Evolutionary conservation across 2,329 filamentous ascomycete species (phyloP).

Genomic region (Nemania sp.): DNA sequence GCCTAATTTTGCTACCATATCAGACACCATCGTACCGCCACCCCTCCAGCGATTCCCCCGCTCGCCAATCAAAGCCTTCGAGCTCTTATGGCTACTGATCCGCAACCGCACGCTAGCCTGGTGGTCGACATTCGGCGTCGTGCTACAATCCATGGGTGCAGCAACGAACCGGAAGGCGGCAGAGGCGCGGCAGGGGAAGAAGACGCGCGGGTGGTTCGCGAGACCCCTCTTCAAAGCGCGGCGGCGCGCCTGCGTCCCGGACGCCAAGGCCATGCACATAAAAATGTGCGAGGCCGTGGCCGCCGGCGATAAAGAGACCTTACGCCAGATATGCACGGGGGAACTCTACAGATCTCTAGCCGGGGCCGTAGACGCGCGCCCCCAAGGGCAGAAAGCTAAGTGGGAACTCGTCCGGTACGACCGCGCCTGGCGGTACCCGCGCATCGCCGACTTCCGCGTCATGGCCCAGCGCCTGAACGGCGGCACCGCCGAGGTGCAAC

Average conservation of each 20-base stretch:
- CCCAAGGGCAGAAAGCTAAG: constrained; percentile 46
- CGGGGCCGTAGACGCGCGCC: constrained; percentile 57
- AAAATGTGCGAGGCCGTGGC: constrained; percentile 66
- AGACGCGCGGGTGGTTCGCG: too few species aligned
- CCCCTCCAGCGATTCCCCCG: constrained; percentile 36
- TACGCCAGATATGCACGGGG: constrained; percentile 57
- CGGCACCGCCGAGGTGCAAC: constrained; percentile 41
- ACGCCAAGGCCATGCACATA: constrained; percentile 62
- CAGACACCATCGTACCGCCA: constrained; percentile 37
- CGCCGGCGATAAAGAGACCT: constrained; percentile 53
- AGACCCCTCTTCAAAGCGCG: constrained; percentile 49
- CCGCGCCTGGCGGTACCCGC: constrained; percentile 45
- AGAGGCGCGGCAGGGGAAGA: too few species aligned
- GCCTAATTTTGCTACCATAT: not conserved
- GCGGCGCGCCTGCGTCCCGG: constrained; percentile 49
- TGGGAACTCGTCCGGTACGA: constrained; percentile 62
- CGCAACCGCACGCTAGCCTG: constrained; percentile 43
- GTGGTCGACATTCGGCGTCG: constrained; percentile 43
- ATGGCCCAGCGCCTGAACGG: constrained; percentile 46
- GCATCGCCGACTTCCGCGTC: constrained; percentile 59
- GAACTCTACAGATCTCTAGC: constrained; percentile 56
- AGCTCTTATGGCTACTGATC: constrained; percentile 33
- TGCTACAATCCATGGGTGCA: constrained; percentile 48
- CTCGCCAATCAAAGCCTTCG: constrained; percentile 28
- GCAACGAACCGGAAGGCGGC: too few species aligned